Evolutionary conservation across 108 stramenopile species (phyloP).

Genomic region (Nitzschia sp.): DNA sequence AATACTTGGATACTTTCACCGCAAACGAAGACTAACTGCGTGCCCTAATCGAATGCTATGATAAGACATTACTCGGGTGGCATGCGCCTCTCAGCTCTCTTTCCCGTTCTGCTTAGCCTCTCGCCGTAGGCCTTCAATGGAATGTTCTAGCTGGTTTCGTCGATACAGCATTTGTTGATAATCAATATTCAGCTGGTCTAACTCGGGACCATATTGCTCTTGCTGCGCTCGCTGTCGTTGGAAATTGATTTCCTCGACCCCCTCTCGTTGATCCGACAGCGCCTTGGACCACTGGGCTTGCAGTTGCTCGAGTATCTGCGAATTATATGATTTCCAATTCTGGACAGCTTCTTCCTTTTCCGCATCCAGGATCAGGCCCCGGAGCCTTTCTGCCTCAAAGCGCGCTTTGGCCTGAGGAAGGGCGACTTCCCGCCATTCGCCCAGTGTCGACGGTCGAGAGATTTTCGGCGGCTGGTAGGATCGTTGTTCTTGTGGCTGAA

Average conservation of each 20-base stretch:
- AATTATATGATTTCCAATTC: constrained; percentile 47
- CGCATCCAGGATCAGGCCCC: constrained; percentile 59
- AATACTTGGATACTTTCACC: constrained; percentile 22
- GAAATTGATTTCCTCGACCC: constrained; percentile 71
- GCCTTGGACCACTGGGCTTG: constrained; percentile 19
- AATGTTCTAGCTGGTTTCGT: constrained; percentile 55
- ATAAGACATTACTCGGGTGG: neutral
- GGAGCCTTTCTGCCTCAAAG: constrained; percentile 56
- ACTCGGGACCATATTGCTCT: constrained; percentile 24
- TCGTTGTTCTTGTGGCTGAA: constrained; percentile 5
- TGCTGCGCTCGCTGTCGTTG: constrained; percentile 60
- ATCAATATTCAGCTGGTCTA: constrained; percentile 41
- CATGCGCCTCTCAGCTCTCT: neutral
- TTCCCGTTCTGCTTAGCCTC: neutral
- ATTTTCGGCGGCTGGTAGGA: constrained; percentile 30
- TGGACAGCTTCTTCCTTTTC: constrained; percentile 45
- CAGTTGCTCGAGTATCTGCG: constrained; percentile 29
- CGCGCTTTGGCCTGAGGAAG: constrained; percentile 36
- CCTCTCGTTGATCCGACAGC: constrained; percentile 42
- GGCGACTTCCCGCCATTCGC: constrained; percentile 27
- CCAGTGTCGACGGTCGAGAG: constrained; percentile 10
- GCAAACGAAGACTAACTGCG: neutral
- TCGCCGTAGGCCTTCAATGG: constrained; percentile 42
- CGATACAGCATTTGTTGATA: constrained; percentile 53
- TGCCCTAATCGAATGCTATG: neutral